Evolutionary conservation across 2,329 filamentous ascomycete species (phyloP), one percentile per base, ranked within the genome.

Genomic region (Daldinia sp.): DNA sequence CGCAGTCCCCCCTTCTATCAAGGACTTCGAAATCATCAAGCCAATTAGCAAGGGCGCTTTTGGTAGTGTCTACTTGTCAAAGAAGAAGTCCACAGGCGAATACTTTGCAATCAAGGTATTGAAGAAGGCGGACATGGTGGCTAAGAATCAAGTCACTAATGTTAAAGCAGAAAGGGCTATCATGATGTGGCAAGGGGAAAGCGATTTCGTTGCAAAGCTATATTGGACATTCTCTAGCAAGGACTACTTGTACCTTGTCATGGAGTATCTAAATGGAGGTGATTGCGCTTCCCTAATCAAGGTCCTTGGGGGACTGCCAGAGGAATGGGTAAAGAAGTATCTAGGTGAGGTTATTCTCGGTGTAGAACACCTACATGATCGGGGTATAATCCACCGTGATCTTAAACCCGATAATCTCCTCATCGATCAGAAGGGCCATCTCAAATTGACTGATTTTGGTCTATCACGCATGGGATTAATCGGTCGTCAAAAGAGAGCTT

Each of bases 161-260:
- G 96, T 99, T 76, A 98, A 99, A 81, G 96, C 97, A 7, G 96
- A 99, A 81, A 89, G 96, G 73, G 97, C 97, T 23, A 99, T 99
- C 78, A 98, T 99, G 96, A 99, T 99, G 96, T 98, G 96, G 93
- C 96, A 99, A 82, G 96, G 96, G 23, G 94, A 98, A 80, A 99
- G 97, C 79, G 96, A 99, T 67, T 99, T 99, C 79, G 96, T 99
- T 65, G 96, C 96, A 28, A 99, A 99, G 82, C 87, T 99, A 12
- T 99, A 98, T 82, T 99, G 97, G 97, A 99, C 96, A 0, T 99
- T 99, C 77, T 97, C 96, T 3, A 99, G 95, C 85, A 99, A 99
- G 78, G 96, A 99, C 77, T 99, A 98, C 78, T 89, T 99, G 26
- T 99, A 98, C 78, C 86, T 99, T 66, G 96, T 99, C 26, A 99